Evolutionary conservation across 495 filamentous ascomycete species (phyloP).

Genomic region (Aspergillus affinis): DNA sequence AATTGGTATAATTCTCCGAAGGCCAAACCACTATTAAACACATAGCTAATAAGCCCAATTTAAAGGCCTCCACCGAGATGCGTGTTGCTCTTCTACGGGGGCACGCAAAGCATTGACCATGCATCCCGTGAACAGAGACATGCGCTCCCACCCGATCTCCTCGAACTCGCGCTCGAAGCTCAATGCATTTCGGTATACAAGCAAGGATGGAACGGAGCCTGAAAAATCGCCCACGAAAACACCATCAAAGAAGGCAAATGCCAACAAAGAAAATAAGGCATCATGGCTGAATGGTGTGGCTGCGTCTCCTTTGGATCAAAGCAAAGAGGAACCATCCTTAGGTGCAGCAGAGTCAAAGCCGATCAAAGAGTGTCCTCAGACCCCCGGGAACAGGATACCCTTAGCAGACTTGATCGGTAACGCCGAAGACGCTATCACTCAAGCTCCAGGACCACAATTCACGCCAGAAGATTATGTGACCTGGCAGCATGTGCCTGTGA

Average conservation of each 20-base stretch:
- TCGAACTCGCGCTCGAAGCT: conserved; percentile 58
- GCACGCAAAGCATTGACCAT: conserved; percentile 15
- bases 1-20: conserved; percentile 10
- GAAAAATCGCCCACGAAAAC: conserved; percentile 35
- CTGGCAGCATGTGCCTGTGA: conserved; percentile 62
- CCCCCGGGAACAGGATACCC: conserved; percentile 71
- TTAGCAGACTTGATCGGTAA: conserved; percentile 80
- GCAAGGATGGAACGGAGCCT: conserved; percentile 22
- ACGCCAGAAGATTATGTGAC: conserved; percentile 72
- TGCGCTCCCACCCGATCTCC: conserved; percentile 40
- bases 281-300: conserved; percentile 45
- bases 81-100: conserved; percentile 4
- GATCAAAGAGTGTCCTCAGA: conserved; percentile 58
- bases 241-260: conserved; percentile 23
- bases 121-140: conserved; percentile 28
- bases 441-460: conserved; percentile 37
- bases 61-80: conserved; percentile 16
- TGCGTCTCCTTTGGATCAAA: conserved; percentile 26
- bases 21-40: conserved; percentile 1
- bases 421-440: conserved; percentile 55
- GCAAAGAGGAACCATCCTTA: conserved; percentile 26
- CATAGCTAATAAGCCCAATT: conserved; percentile 12
- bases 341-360: conserved; percentile 35
- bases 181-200: conserved; percentile 55
- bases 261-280: conserved; percentile 40